These are phyloP conservation scores for Anaeromyces robustus DNA, from an alignment of 192 early-diverging fungal genomes.

Conservation along the genomic window DNA sequence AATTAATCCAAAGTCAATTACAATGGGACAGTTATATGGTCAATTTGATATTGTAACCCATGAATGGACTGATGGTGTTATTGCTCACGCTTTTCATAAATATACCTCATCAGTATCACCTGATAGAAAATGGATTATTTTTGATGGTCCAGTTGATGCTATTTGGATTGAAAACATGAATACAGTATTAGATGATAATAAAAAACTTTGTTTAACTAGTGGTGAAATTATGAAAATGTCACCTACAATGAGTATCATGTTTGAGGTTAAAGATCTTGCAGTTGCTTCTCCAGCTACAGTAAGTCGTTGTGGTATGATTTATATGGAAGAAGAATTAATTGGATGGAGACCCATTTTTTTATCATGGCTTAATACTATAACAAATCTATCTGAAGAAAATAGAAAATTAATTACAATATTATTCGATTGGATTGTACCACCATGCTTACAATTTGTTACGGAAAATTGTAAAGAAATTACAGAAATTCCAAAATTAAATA, in stretches of 20 bases:
- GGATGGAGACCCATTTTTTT: background rate
- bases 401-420: background rate
- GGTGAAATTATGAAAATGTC: constrained; percentile 48
- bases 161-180: constrained; percentile 29
- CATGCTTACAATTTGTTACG: constrained; percentile 15
- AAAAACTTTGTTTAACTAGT: constrained; percentile 43
- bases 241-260: constrained; percentile 44
- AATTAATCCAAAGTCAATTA: background rate
- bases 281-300: constrained; percentile 22
- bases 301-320: background rate
- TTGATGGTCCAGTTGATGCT: background rate
- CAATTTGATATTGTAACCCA: background rate
- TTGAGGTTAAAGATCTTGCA: constrained; percentile 48
- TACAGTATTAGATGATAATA: constrained; percentile 46
- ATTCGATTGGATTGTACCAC: background rate
- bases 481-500: constrained; percentile 11
- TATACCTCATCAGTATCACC: background rate
- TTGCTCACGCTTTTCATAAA: background rate
- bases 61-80: background rate
- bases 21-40: background rate
- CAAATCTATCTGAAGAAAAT: constrained; percentile 31
- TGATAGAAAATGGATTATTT: background rate
- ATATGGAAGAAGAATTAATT: background rate
- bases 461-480: constrained; percentile 13
- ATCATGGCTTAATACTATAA: constrained; percentile 23